phyloP scores from a whole-genome alignment of 2,329 filamentous ascomycete genomes.

The Talaromyces albobiverticillius region DNA sequence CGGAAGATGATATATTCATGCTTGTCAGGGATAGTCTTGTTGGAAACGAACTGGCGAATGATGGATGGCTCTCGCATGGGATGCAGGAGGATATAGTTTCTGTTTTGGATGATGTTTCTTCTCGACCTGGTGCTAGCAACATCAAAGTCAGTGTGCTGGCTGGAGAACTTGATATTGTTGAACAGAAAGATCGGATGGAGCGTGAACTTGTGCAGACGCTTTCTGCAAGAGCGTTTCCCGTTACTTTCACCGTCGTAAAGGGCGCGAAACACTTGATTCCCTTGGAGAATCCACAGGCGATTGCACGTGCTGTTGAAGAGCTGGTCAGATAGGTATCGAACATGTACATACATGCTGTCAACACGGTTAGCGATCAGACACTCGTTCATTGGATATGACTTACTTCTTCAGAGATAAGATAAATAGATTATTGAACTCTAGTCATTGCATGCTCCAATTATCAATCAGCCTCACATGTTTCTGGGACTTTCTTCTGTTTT shows the following conservation, averaged over 20 bases:
- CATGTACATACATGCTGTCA: too few species aligned
- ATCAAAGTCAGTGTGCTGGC: conserved; percentile 25
- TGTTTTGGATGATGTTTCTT: conserved; percentile 16
- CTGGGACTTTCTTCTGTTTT: too few species aligned
- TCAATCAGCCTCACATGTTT: too few species aligned
- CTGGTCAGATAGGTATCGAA: too few species aligned
- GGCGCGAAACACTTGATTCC: conserved; percentile 24
- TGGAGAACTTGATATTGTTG: conserved; percentile 33
- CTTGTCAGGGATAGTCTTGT: conserved; percentile 28
- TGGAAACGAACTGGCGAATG: conserved; percentile 28
- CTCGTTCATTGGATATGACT: too few species aligned
- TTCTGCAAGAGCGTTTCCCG: conserved; percentile 9
- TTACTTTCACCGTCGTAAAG: conserved; percentile 12
- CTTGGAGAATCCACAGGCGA: conserved; percentile 19
- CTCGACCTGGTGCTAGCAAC: conserved; percentile 3
- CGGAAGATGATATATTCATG: conserved; percentile 17
- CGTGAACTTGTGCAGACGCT: conserved; percentile 22
- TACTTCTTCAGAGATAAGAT: too few species aligned
- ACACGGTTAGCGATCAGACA: too few species aligned
- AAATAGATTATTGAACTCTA: too few species aligned
- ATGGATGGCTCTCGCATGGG: conserved; percentile 34
- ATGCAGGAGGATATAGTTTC: conserved; percentile 33
- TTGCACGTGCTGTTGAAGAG: conserved; percentile 12
- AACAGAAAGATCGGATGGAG: conserved; percentile 29
- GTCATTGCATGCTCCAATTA: too few species aligned